Conservation (phyloP, 2,329 filamentous ascomycete species). For the Pleomassaria siparia region DNA sequence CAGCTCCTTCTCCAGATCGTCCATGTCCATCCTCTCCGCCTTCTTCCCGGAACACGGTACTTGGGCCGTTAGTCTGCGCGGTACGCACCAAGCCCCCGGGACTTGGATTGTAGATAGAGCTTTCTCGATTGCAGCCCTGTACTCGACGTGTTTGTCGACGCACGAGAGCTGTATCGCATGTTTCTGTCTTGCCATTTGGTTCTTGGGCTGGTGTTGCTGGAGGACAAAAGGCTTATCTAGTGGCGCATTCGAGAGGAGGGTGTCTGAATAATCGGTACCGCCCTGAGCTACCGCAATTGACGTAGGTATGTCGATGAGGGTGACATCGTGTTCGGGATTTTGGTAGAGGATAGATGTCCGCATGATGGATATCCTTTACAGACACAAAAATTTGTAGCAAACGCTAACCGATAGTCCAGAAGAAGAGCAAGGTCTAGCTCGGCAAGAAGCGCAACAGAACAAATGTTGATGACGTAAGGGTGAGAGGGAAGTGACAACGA, state of each 20-base stretch:
- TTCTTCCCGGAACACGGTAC: slow-evolving; percentile 14
- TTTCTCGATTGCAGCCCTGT: slow-evolving; percentile 40
- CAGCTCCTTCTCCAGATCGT: slow-evolving; percentile 31
- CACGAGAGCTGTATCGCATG: slow-evolving; percentile 33
- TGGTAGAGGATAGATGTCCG: slow-evolving; percentile 54
- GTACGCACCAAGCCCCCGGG: slow-evolving; percentile 25
- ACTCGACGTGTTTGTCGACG: slow-evolving; percentile 38
- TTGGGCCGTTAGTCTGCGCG: slow-evolving; percentile 17
- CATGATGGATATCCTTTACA: background rate
- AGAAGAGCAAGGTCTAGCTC: background rate
- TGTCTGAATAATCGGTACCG: slow-evolving; percentile 46
- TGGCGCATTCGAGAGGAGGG: slow-evolving; percentile 51
- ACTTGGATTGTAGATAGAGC: slow-evolving; percentile 42
- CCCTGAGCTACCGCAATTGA: slow-evolving; percentile 70
- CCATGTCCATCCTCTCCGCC: slow-evolving; percentile 15
- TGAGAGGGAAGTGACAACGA: background rate
- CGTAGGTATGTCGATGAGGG: slow-evolving; percentile 68
- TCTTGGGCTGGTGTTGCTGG: slow-evolving; percentile 56
- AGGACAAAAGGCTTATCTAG: slow-evolving; percentile 51
- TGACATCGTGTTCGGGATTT: slow-evolving; percentile 52
- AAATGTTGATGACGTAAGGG: background rate
- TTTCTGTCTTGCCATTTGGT: slow-evolving; percentile 47
- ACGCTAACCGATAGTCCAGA: background rate
- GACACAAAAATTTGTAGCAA: background rate
- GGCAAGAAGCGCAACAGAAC: background rate